These are phyloP conservation scores for Vanrija sp. DNA, from an alignment of 1,284 basidiomycete species.

Conservation along the genomic window DNA sequence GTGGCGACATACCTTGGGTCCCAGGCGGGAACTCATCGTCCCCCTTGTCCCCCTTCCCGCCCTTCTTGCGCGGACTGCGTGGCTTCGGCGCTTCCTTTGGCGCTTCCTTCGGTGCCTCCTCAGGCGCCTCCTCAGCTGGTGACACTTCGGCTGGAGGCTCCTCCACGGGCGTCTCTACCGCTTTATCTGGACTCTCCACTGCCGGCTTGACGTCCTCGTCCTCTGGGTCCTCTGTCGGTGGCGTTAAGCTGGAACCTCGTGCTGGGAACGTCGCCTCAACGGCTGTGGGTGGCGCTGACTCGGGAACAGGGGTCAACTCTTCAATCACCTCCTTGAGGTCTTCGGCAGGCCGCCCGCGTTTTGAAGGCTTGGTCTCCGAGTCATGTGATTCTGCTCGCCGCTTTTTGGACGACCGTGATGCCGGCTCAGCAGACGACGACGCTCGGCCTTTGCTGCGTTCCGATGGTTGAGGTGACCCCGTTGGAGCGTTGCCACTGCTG, in stretches of 20 bases:
- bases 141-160: background rate
- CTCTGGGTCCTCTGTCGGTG: background rate
- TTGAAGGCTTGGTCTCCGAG: background rate
- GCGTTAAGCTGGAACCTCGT: conserved; percentile 1
- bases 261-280: background rate
- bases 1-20: conserved; percentile 34
- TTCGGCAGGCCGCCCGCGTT: conserved; percentile 6
- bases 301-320: conserved; percentile 13
- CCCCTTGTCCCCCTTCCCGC: background rate
- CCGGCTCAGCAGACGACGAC: too few relatives aligned
- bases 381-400: too few relatives aligned
- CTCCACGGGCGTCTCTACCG: background rate
- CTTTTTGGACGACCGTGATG: too few relatives aligned
- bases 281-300: background rate
- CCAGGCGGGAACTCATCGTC: conserved; percentile 28
- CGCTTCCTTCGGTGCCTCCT: background rate
- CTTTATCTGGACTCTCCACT: background rate
- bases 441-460: too few relatives aligned
- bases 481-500: too few relatives aligned
- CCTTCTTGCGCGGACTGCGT: background rate
- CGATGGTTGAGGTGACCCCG: too few relatives aligned
- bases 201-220: conserved; percentile 23
- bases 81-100: conserved; percentile 3
- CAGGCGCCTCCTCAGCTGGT: background rate
- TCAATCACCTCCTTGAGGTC: conserved; percentile 18